phyloP scores from a whole-genome alignment of 2,329 filamentous ascomycete species.

The Aspergillus unguis region DNA sequence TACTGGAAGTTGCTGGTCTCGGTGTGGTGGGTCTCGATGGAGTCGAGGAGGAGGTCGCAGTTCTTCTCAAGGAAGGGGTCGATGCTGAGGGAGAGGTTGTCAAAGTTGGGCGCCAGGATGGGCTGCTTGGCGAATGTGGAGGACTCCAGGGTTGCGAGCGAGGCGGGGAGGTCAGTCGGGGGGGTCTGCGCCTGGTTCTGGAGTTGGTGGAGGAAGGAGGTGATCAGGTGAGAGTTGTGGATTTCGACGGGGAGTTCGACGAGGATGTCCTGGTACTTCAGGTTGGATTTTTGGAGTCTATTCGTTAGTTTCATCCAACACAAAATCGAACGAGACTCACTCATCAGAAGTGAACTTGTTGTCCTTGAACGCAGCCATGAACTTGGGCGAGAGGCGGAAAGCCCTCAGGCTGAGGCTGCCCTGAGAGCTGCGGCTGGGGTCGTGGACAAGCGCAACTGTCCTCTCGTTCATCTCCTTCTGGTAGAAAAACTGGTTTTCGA shows the following conservation, averaged over 20 bases:
- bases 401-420: constrained; percentile 85
- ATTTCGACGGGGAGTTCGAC: constrained; percentile 83
- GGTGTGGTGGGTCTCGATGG: constrained; percentile 96
- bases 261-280: constrained; percentile 91
- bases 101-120: constrained; percentile 82
- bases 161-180: constrained; percentile 71
- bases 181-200: constrained; percentile 63
- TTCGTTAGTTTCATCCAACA: constrained; percentile 13
- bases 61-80: constrained; percentile 99
- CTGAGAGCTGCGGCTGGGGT: constrained; percentile 91
- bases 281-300: constrained; percentile 89
- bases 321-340: constrained; percentile 52
- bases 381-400: constrained; percentile 81
- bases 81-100: constrained; percentile 85
- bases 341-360: constrained; percentile 95
- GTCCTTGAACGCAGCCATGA: constrained; percentile 93
- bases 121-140: constrained; percentile 56
- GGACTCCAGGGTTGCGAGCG: constrained; percentile 71
- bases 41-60: constrained; percentile 90
- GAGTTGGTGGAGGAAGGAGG: constrained; percentile 89
- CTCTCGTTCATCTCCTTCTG: constrained; percentile 86
- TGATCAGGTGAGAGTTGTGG: constrained; percentile 97
- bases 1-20: constrained; percentile 99
- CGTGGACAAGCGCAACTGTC: constrained; percentile 86
- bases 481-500: constrained; percentile 98